These are phyloP conservation scores for Hippophae rhamnoides DNA, from an alignment of 306 rosid species.

Conservation along the genomic window DNA sequence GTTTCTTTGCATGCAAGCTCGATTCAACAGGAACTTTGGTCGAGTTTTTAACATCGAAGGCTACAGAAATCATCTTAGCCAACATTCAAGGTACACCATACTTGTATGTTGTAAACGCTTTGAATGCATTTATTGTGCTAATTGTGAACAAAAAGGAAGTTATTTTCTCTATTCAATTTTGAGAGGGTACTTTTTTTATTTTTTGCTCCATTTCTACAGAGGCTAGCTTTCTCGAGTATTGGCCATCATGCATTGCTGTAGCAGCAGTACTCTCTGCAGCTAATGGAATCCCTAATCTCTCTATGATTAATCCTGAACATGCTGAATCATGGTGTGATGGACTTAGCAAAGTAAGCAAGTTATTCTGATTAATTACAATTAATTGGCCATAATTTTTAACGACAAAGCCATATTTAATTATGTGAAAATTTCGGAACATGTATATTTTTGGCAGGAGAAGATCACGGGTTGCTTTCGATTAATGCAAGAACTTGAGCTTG, in stretches of 20 bases:
- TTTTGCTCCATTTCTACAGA: constrained; percentile 24
- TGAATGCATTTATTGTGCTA: no score
- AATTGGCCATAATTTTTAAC: neutral
- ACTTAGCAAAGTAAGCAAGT: constrained; percentile 65
- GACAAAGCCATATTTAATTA: neutral
- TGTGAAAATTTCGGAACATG: constrained; percentile 2
- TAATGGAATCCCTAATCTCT: constrained; percentile 67
- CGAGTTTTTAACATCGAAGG: constrained; percentile 60
- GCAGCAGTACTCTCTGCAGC: constrained; percentile 88
- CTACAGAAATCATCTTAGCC: constrained; percentile 66
- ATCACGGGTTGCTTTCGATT: constrained; percentile 68
- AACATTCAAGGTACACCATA: constrained; percentile 51
- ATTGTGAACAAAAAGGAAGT: neutral
- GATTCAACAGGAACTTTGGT: constrained; percentile 53
- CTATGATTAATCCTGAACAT: constrained; percentile 61
- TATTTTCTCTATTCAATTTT: neutral
- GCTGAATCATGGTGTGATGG: constrained; percentile 96
- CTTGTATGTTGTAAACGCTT: no score
- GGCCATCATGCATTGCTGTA: constrained; percentile 99
- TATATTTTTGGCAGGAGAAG: constrained; percentile 54
- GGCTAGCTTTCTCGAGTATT: constrained; percentile 64
- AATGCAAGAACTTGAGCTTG: constrained; percentile 61
- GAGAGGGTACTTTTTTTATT: constrained; percentile 10
- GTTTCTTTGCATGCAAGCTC: constrained; percentile 78
- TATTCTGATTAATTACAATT: neutral